Evolutionary conservation across 768 basidiomycete genomes (phyloP).

Genomic region (Trametes gibbosa): DNA sequence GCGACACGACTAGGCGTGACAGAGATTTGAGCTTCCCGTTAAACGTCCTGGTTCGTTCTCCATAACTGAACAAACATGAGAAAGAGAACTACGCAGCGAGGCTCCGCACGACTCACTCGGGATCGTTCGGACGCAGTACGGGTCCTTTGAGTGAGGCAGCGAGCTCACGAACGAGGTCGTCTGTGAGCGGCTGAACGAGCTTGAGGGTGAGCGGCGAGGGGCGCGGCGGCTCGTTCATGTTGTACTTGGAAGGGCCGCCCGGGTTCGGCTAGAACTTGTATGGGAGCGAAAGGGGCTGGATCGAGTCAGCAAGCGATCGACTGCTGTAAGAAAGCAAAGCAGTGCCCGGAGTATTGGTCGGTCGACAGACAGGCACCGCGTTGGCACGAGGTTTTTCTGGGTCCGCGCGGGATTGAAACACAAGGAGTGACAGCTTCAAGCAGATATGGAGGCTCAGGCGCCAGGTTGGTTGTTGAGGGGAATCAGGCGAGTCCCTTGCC

Average conservation of each 20-base stretch:
- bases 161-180: slow-evolving; percentile 19
- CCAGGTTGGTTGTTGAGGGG: no score
- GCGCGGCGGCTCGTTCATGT: neutral
- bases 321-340: no score
- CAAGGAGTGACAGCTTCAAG: no score
- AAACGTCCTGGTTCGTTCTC: slow-evolving; percentile 27
- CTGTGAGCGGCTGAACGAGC: neutral
- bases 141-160: slow-evolving; percentile 17
- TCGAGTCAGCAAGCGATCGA: no score
- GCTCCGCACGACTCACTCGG: slow-evolving; percentile 12
- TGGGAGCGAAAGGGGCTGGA: no score
- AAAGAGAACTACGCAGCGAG: neutral
- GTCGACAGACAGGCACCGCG: no score
- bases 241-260: neutral
- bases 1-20: slow-evolving; percentile 48
- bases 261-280: neutral
- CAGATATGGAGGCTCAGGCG: no score
- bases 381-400: no score
- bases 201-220: neutral
- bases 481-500: neutral
- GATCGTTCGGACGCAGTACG: slow-evolving; percentile 16
- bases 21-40: slow-evolving; percentile 28
- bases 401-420: no score
- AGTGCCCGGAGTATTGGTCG: no score
- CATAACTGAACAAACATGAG: slow-evolving; percentile 16